Conservation (phyloP, 352 stramenopile species). For the Phytophthora tubulina region DNA sequence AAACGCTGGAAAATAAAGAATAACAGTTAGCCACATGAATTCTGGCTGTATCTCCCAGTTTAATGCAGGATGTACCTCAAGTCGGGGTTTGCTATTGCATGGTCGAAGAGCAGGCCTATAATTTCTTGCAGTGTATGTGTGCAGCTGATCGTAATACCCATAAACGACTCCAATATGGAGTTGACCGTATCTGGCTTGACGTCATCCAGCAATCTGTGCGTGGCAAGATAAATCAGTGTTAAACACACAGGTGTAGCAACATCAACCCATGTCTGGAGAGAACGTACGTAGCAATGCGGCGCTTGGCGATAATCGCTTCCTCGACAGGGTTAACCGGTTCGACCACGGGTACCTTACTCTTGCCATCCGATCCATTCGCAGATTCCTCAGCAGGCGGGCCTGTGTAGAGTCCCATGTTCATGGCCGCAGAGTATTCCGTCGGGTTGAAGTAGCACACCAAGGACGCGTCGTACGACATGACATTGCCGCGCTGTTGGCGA, state of each 20-base stretch:
- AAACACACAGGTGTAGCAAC: not conserved
- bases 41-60: not conserved
- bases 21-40: conserved; percentile 2
- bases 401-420: conserved; percentile 70
- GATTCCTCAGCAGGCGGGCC: conserved; percentile 40
- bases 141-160: conserved; percentile 74
- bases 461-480: conserved; percentile 78
- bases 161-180: conserved; percentile 61
- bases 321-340: conserved; percentile 65
- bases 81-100: conserved; percentile 67
- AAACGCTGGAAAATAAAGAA: conserved; percentile 44
- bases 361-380: conserved; percentile 21
- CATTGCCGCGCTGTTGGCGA: conserved; percentile 32
- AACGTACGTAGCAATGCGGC: conserved; percentile 62
- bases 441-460: conserved; percentile 85
- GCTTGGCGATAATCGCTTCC: conserved; percentile 68
- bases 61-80: conserved; percentile 52
- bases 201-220: conserved; percentile 66
- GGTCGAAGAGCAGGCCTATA: conserved; percentile 75
- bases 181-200: conserved; percentile 51
- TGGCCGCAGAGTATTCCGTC: conserved; percentile 72
- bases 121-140: conserved; percentile 79
- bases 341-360: conserved; percentile 25
- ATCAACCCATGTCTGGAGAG: not conserved
- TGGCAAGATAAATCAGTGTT: conserved; percentile 6